These are phyloP conservation scores for Keqinozyma sinolaborantium DNA, from an alignment of 1,139 yeast species.

Conservation along the genomic window DNA sequence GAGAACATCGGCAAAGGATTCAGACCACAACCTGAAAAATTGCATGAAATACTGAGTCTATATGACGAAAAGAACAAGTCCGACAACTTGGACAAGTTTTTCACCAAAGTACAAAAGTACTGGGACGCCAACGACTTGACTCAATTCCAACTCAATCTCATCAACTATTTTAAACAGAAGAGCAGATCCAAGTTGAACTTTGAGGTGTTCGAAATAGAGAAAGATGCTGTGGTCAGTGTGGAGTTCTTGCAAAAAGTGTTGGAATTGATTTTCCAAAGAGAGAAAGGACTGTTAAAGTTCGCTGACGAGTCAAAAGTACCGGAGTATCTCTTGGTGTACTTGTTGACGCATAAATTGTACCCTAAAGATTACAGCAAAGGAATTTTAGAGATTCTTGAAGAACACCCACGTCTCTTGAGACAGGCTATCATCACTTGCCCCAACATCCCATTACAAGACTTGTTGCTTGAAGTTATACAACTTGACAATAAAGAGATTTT, in stretches of 20 bases:
- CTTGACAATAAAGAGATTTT: slow-evolving; percentile 57
- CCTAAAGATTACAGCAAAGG: slow-evolving; percentile 59
- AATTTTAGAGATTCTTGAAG: slow-evolving; percentile 45
- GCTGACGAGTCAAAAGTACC: slow-evolving; percentile 37
- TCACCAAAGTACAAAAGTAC: slow-evolving; percentile 26
- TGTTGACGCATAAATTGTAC: slow-evolving; percentile 83
- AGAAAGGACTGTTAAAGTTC: slow-evolving; percentile 16
- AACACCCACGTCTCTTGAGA: slow-evolving; percentile 61
- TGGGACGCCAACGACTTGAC: slow-evolving; percentile 2
- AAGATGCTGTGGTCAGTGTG: slow-evolving; percentile 66
- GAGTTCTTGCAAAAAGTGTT: slow-evolving; percentile 51
- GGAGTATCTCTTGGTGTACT: slow-evolving; percentile 61
- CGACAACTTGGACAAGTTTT: slow-evolving; percentile 20
- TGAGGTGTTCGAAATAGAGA: slow-evolving; percentile 56
- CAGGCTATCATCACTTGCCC: slow-evolving; percentile 83
- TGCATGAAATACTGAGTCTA: slow-evolving; percentile 28
- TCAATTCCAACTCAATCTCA: slow-evolving; percentile 7
- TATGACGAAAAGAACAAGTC: slow-evolving; percentile 22
- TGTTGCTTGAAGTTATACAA: slow-evolving; percentile 50
- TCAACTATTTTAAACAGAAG: slow-evolving; percentile 10
- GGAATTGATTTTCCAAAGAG: slow-evolving; percentile 33
- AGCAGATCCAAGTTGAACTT: slow-evolving; percentile 14
- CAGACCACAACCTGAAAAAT: slow-evolving; percentile 8
- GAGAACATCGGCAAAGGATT: slow-evolving; percentile 73
- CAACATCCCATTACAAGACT: slow-evolving; percentile 59